Evolutionary conservation across 192 early-diverging fungal genomes (phyloP).

Genomic region (Entomortierella chlamydospora): DNA sequence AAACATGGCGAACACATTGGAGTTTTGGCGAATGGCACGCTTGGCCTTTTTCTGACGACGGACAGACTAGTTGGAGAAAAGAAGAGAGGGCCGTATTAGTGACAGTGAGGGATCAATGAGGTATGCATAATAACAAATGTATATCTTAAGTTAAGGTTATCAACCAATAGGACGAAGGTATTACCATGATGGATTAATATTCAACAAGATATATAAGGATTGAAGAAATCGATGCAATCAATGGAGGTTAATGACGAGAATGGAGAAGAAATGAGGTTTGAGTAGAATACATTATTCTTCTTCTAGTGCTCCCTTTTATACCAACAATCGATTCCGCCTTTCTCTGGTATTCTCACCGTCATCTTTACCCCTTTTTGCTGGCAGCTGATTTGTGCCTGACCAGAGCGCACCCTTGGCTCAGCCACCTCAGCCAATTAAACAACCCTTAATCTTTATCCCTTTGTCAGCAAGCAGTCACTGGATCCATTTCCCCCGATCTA

Average conservation of each 20-base stretch:
- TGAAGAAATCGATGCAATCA: no score
- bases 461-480: neutral
- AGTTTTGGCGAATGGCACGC: conserved; percentile 92
- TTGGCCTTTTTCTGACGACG: conserved; percentile 80
- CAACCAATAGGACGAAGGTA: neutral
- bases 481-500: neutral
- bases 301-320: neutral
- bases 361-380: neutral
- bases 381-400: neutral
- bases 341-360: neutral
- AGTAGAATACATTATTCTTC: neutral
- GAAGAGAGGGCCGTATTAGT: neutral
- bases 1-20: conserved; percentile 98
- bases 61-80: conserved; percentile 34
- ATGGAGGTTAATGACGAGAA: no score
- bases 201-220: no score
- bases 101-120: no score
- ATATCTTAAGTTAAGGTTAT: no score
- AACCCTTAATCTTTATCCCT: neutral
- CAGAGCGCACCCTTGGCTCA: no score
- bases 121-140: no score
- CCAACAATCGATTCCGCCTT: neutral
- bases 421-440: no score
- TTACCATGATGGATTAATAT: no score
- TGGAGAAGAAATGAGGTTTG: neutral